A percentile compares a stretch with the other conserved stretches of the same genome.
Evolutionary conservation across 192 early-diverging fungal species (phyloP).

Genomic region (Podila epicladia): DNA sequence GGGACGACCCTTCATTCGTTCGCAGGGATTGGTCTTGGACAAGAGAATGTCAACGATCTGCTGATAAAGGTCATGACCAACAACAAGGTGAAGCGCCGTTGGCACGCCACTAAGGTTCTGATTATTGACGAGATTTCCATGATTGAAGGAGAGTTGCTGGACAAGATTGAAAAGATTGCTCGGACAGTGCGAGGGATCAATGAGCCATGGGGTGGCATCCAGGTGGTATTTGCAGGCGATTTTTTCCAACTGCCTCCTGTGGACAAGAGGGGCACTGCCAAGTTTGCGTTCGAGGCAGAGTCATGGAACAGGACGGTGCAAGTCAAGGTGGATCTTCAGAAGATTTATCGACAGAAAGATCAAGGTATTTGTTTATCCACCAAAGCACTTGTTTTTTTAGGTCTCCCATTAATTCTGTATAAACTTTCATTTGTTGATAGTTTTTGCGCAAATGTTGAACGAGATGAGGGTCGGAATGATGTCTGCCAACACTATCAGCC

Average conservation of each 20-base stretch:
- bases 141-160: constrained; percentile 77
- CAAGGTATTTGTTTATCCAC: constrained; percentile 24
- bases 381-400: background rate
- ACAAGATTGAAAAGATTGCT: constrained; percentile 75
- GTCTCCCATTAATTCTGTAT: background rate
- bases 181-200: constrained; percentile 36
- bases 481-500: constrained; percentile 57
- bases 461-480: constrained; percentile 82
- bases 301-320: constrained; percentile 64
- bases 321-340: constrained; percentile 69
- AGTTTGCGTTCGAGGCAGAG: constrained; percentile 71
- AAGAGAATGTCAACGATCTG: constrained; percentile 27
- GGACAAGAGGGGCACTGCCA: constrained; percentile 35
- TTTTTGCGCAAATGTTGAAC: constrained; percentile 84
- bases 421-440: background rate
- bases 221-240: constrained; percentile 73
- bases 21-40: constrained; percentile 72
- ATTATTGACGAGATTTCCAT: constrained; percentile 86
- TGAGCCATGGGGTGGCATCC: constrained; percentile 80
- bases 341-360: constrained; percentile 89
- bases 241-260: constrained; percentile 89
- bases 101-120: constrained; percentile 69
- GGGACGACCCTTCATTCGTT: constrained; percentile 68
- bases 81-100: constrained; percentile 57
- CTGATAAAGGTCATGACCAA: constrained; percentile 17